Percentiles rank a stretch among this genome's conserved stretches.
Conservation (phyloP, 1,284 basidiomycete species). For the Boletus mariae region DNA sequence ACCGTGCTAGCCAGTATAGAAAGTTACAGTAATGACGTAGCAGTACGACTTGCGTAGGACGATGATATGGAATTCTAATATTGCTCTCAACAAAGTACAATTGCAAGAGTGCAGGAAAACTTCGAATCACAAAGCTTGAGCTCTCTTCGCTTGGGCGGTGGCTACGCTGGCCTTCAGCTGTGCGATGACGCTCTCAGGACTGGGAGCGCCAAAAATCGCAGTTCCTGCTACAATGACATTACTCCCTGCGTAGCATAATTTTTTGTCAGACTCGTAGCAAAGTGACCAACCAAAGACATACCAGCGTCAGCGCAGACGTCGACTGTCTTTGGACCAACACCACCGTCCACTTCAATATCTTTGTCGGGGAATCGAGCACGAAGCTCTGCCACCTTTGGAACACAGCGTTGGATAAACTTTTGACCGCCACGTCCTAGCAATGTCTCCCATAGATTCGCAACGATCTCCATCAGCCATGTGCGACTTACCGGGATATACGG, state of each 20-base stretch:
- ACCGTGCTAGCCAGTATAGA: conserved; percentile 13
- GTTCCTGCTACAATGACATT: conserved; percentile 99
- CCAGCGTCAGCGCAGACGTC: conserved; percentile 89
- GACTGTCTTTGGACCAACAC: conserved; percentile 90
- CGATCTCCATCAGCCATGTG: background rate
- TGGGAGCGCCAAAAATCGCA: conserved; percentile 83
- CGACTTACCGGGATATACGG: conserved; percentile 78
- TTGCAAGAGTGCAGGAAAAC: background rate
- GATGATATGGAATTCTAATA: conserved; percentile 32
- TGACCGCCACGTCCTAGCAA: conserved; percentile 84
- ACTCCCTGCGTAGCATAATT: conserved; percentile 56
- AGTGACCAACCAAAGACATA: conserved; percentile 34
- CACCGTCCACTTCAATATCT: conserved; percentile 98
- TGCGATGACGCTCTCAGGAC: conserved; percentile 77
- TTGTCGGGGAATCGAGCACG: conserved; percentile 87
- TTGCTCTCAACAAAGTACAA: background rate
- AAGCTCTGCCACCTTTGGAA: conserved; percentile 91
- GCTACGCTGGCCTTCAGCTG: conserved; percentile 72
- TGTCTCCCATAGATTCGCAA: background rate
- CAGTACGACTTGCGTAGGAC: conserved; percentile 19
- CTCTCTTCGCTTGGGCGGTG: conserved; percentile 55
- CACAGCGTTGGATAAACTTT: conserved; percentile 92
- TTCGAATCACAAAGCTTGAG: conserved; percentile 10
- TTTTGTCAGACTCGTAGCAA: background rate
- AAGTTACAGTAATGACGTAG: conserved; percentile 8